These are phyloP conservation scores for Crithidia mellificae DNA, from an alignment of 208 protist genomes.

Conservation along the genomic window DNA sequence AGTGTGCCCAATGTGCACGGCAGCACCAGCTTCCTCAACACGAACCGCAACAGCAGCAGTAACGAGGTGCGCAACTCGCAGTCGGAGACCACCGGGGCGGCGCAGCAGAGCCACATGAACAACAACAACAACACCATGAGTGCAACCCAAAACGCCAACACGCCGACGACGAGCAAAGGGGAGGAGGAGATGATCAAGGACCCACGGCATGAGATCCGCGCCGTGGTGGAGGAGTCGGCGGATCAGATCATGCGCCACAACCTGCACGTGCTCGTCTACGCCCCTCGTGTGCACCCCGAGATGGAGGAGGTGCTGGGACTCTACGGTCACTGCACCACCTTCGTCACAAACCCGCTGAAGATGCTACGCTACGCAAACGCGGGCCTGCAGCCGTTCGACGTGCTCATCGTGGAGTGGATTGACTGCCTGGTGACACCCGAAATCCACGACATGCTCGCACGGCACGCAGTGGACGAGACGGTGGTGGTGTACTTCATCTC, in stretches of 20 bases:
- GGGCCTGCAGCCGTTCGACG: constrained; percentile 59
- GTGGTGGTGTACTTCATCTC: constrained; percentile 59
- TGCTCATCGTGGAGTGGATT: constrained; percentile 67
- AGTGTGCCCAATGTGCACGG: constrained; percentile 1
- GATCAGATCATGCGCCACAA: constrained; percentile 25
- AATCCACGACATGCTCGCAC: constrained; percentile 42
- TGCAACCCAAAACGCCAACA: too few relatives aligned
- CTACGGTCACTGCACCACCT: constrained; percentile 64
- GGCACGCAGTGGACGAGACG: constrained; percentile 32
- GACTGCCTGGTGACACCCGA: constrained; percentile 46
- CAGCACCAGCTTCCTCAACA: constrained; percentile 5
- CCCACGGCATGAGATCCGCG: background rate
- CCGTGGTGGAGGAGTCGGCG: constrained; percentile 8
- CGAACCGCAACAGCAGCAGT: constrained; percentile 3
- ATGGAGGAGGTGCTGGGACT: constrained; percentile 47
- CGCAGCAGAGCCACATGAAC: background rate
- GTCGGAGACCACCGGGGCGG: background rate
- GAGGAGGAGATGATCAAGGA: background rate
- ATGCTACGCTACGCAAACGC: constrained; percentile 56
- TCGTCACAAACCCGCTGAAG: constrained; percentile 41
- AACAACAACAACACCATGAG: too few relatives aligned
- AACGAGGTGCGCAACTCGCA: background rate
- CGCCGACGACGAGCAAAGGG: background rate
- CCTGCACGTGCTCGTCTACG: constrained; percentile 65
- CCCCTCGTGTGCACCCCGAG: constrained; percentile 33